Evolutionary conservation across 495 filamentous ascomycete species (phyloP), one percentile per base, ranked within the genome.

Genomic region (Haplographium delicatum): DNA sequence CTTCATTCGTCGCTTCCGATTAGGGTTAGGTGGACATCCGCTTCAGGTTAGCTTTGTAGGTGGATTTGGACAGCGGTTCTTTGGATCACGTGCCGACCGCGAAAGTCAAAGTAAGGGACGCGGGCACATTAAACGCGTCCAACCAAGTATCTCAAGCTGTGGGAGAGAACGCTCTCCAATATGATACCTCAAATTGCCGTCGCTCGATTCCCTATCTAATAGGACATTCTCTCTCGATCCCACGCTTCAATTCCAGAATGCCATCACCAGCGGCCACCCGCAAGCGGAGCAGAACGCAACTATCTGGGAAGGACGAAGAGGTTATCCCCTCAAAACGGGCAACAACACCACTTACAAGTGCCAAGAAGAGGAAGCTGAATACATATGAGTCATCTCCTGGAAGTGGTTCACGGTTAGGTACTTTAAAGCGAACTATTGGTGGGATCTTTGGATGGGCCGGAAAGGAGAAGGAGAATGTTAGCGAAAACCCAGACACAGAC

Each of bases 341-440:
- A 19, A 15, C 3, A 2, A 51, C 53, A 26, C 56, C 56, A 20
- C 27, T 46, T 6, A 34, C 46, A 11, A 43, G 19, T 19, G 8
- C 26, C 9, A 62, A 62, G 38, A 46, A 44, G 39, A 40, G 56
- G 26, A 62, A 56, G 31, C 20, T 53, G 24, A 54, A 50, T 30
- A 31, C 23, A 1, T 15, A 42, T 41, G 44, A 28, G 9, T 53
- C 50, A n/a, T 28, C 52, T 1, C 22, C 55, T n/a, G 23, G 1
- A 9, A 22, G 19, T 11, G 33, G 33, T n/a, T 10, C 25, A 11
- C n/a, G n/a, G n/a, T 18, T 20, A 15, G 47, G 42, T 6, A 20
- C 35, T 35, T 15, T 44, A 16, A 26, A 31, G 15, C 33, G 42
- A 3, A 42, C 15, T 23, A 16, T 40, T 24, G 45, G 50, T 35